Evolutionary conservation across 2,329 filamentous ascomycete genomes (phyloP).

Genomic region (Leptographium radiaticola): DNA sequence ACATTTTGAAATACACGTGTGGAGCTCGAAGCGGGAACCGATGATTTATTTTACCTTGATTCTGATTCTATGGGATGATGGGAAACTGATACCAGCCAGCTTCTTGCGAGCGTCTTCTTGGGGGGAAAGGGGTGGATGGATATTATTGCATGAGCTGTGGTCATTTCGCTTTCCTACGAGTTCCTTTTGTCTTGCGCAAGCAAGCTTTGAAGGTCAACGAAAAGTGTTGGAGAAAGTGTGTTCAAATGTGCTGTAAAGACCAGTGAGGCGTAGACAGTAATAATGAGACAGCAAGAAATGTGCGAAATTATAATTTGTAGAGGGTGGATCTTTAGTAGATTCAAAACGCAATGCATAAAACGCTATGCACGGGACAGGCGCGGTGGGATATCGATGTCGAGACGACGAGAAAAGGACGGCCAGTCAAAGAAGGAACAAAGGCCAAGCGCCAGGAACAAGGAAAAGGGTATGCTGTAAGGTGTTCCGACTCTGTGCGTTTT

Average conservation of each 20-base stretch:
- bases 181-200: background rate
- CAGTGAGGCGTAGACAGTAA: background rate
- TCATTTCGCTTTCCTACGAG: background rate
- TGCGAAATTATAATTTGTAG: background rate
- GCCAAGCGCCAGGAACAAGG: background rate
- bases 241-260: background rate
- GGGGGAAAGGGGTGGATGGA: conserved; percentile 1
- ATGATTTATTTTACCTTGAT: background rate
- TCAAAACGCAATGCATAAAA: too few relatives aligned
- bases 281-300: background rate
- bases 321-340: too few relatives aligned
- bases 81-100: background rate
- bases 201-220: background rate
- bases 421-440: background rate
- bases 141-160: background rate
- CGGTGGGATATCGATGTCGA: background rate
- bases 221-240: background rate
- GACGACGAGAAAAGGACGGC: background rate
- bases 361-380: background rate
- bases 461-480: background rate
- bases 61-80: background rate
- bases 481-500: background rate
- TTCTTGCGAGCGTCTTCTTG: background rate
- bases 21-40: background rate
- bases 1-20: background rate